Evolutionary conservation across 164 flowering plant genomes (phyloP).

Genomic region (Buxus sempervirens): DNA sequence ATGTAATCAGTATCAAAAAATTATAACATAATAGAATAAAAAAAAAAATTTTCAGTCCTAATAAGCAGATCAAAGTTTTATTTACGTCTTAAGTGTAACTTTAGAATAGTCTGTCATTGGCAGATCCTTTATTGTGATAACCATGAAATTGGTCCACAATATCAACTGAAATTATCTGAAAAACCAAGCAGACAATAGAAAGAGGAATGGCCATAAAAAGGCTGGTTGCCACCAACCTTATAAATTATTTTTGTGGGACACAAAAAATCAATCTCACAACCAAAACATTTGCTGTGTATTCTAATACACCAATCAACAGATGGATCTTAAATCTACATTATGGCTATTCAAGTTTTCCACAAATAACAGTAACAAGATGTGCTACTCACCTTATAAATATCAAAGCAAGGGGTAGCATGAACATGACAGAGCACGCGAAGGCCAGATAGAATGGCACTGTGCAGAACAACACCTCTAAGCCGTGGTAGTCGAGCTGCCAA

Average conservation of each 20-base stretch:
- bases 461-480: conserved; percentile 90
- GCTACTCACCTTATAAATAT: conserved; percentile 71
- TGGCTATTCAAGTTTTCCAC: neutral
- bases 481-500: conserved; percentile 93
- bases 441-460: conserved; percentile 95
- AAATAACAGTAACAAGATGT: conserved; percentile 9
- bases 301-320: neutral
- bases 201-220: neutral
- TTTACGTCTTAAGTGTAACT: no score
- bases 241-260: neutral
- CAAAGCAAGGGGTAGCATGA: conserved; percentile 66
- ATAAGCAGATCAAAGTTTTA: no score
- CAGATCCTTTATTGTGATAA: no score
- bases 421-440: conserved; percentile 93
- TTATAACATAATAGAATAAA: conserved; percentile 7
- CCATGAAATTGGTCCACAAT: no score
- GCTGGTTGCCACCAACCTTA: neutral
- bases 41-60: neutral
- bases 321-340: no score
- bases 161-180: no score
- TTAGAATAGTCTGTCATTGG: no score
- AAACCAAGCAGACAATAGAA: no score
- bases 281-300: neutral
- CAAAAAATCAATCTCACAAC: neutral
- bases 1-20: neutral